phyloP scores from a whole-genome alignment of 805 yeast genomes.

The Candida odintsovae region DNA sequence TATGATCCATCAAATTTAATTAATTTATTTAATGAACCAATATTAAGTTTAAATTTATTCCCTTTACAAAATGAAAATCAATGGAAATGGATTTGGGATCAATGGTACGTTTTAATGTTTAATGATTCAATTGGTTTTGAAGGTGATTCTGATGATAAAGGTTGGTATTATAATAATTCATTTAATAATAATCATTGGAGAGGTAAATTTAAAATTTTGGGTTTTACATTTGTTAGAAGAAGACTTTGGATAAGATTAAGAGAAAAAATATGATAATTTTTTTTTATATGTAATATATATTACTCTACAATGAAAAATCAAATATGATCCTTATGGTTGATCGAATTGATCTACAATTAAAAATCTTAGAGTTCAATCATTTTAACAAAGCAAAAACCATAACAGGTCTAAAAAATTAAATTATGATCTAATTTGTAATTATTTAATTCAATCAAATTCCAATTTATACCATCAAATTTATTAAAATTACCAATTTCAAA shows the following conservation, averaged over 20 bases:
- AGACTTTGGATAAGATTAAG: conserved; percentile 54
- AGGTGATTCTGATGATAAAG: conserved; percentile 71
- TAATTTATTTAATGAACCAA: conserved; percentile 23
- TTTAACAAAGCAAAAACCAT: not conserved
- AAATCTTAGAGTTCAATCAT: not conserved
- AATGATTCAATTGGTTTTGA: conserved; percentile 8
- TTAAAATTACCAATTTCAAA: conserved; percentile 8
- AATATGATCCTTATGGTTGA: no score
- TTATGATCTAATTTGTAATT: conserved; percentile 13
- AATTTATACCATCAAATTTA: conserved; percentile 20
- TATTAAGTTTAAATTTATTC: conserved; percentile 15
- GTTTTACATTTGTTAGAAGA: conserved; percentile 51
- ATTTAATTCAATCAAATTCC: conserved; percentile 15
- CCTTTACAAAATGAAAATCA: conserved; percentile 41
- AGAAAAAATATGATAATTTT: conserved; percentile 1
- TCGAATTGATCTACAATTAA: not conserved
- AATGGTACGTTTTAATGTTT: conserved; percentile 69
- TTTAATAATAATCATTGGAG: conserved; percentile 53
- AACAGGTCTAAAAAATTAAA: not conserved
- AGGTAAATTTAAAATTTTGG: conserved; percentile 50
- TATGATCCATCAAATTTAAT: conserved; percentile 37
- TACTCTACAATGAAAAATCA: no score
- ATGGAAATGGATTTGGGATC: conserved; percentile 66
- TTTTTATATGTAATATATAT: no score
- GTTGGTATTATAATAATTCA: conserved; percentile 67